phyloP scores from a whole-genome alignment of 176 grass and related monocot species.

The Phragmites australis region DNA sequence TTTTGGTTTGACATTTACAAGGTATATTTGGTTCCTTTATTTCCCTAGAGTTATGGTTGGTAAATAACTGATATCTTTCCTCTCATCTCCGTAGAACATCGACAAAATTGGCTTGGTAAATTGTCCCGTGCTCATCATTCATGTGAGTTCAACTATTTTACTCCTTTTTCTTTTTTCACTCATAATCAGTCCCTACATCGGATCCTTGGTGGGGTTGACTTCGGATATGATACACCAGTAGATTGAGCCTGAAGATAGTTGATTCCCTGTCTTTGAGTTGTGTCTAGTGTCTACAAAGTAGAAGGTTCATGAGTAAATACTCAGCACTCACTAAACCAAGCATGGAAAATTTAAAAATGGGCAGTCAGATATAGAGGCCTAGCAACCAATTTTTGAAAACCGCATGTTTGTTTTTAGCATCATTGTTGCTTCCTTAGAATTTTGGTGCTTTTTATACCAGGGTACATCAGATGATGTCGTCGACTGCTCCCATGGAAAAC shows the following conservation, averaged over 20 bases:
- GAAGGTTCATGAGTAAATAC: neutral
- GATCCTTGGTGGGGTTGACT: neutral
- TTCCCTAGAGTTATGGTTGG: neutral
- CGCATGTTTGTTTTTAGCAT: conserved; percentile 1
- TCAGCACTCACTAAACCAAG: neutral
- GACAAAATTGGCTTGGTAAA: conserved; percentile 77
- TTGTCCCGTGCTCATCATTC: conserved; percentile 85
- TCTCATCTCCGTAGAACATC: conserved; percentile 61
- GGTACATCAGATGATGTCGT: conserved; percentile 95
- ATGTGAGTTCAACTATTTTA: conserved; percentile 59
- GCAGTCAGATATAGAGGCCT: neutral
- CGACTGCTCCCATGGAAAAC: conserved; percentile 93
- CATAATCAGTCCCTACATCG: neutral
- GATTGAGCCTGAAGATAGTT: conserved; percentile 9
- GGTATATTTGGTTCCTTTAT: conserved; percentile 47
- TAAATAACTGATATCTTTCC: conserved; percentile 41
- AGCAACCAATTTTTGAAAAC: conserved; percentile 4
- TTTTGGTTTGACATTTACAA: conserved; percentile 99
- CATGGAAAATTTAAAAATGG: conserved; percentile 4
- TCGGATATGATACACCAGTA: conserved; percentile 10
- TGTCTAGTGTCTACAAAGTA: neutral
- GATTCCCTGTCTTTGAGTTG: neutral
- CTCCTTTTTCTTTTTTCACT: neutral
- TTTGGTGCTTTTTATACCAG: conserved; percentile 45
- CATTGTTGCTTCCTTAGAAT: conserved; percentile 14